Conservation (phyloP, 2,329 filamentous ascomycete species). For the Cladosporium sphaerospermum region DNA sequence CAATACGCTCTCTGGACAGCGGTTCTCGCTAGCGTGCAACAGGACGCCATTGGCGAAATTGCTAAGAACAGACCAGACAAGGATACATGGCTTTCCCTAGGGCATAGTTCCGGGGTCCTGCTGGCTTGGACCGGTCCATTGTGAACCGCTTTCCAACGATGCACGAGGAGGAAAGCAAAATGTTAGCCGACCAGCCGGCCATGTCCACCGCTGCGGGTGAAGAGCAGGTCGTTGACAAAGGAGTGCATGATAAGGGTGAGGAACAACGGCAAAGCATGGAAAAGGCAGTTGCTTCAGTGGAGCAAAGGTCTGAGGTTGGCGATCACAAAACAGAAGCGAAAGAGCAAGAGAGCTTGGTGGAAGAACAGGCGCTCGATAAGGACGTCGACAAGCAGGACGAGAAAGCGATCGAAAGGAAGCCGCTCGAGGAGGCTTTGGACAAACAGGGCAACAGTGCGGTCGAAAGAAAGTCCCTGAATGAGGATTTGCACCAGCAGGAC, state of each 20-base stretch:
- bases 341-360: background rate
- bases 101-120: background rate
- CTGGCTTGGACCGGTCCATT: slow-evolving; percentile 6
- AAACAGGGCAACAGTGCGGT: background rate
- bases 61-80: slow-evolving; percentile 7
- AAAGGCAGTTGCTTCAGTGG: no score
- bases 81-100: slow-evolving; percentile 9
- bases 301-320: background rate
- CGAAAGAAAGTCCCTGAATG: no score
- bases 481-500: no score
- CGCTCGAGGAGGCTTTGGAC: background rate
- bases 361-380: background rate
- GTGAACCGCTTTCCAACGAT: background rate
- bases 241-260: background rate
- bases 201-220: background rate
- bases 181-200: background rate
- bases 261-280: no score
- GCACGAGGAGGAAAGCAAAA: slow-evolving; percentile 4
- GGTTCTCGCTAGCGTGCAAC: slow-evolving; percentile 10
- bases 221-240: background rate
- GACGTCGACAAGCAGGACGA: background rate
- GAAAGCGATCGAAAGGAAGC: background rate
- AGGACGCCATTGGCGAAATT: slow-evolving; percentile 7
- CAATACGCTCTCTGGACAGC: slow-evolving; percentile 1
- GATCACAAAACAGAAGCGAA: background rate